Percentiles rank a stretch among this genome's conserved stretches.
phyloP scores from a whole-genome alignment of 129 eudicot genomes.

The Artemisia argyi region DNA sequence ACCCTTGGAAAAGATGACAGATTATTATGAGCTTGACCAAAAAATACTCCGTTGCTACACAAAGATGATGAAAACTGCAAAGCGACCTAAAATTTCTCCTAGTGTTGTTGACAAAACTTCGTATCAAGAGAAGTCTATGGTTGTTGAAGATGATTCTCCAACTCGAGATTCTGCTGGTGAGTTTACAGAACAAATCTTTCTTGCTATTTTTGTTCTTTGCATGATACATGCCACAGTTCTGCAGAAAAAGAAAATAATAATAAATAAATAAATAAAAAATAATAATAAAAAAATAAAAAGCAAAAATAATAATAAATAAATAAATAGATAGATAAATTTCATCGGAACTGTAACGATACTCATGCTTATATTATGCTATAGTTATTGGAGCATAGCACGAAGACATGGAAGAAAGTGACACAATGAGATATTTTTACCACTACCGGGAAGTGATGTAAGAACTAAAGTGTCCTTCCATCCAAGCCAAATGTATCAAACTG shows the following conservation, averaged over 20 bases:
- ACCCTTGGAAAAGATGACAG: conserved; percentile 76
- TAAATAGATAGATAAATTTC: too few relatives aligned
- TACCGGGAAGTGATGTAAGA: too few relatives aligned
- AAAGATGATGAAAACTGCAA: conserved; percentile 40
- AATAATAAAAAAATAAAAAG: too few relatives aligned
- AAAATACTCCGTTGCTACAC: conserved; percentile 60
- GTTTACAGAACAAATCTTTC: not conserved
- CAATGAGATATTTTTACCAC: conserved; percentile 21
- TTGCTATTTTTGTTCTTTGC: not conserved
- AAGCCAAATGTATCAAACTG: conserved; percentile 9
- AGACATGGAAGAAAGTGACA: conserved; percentile 36
- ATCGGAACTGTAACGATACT: conserved; percentile 17
- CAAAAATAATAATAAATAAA: too few relatives aligned
- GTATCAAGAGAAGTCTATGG: conserved; percentile 34
- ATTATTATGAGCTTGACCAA: conserved; percentile 80
- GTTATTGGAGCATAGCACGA: conserved; percentile 38
- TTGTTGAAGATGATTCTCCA: conserved; percentile 33
- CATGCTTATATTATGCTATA: conserved; percentile 25
- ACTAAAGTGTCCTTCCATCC: conserved; percentile 23
- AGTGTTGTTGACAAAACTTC: conserved; percentile 19
- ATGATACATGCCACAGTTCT: not conserved
- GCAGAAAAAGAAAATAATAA: too few relatives aligned
- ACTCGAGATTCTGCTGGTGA: conserved; percentile 45
- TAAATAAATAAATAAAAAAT: too few relatives aligned
- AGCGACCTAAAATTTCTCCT: conserved; percentile 29